phyloP scores from a whole-genome alignment of 2,329 filamentous ascomycete genomes.

The Incumbomyces lentus region DNA sequence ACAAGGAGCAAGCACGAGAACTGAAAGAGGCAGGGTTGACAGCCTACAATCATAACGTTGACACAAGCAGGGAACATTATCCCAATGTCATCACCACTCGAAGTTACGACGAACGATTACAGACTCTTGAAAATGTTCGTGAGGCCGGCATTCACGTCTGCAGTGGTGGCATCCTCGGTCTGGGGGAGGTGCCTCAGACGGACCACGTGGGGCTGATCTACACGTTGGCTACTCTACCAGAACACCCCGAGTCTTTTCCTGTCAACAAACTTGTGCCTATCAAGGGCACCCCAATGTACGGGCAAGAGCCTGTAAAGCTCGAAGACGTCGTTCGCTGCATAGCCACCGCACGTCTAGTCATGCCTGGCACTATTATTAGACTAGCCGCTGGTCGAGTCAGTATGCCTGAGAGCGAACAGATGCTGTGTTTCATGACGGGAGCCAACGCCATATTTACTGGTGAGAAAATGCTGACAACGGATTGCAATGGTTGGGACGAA shows the following conservation, averaged over 20 bases:
- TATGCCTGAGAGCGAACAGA: conserved; percentile 80
- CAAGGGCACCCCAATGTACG: conserved; percentile 75
- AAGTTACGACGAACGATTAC: conserved; percentile 74
- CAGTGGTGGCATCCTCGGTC: conserved; percentile 75
- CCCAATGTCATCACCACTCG: conserved; percentile 76
- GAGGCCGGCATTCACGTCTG: conserved; percentile 84
- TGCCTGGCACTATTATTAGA: conserved; percentile 77
- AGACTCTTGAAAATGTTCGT: conserved; percentile 68
- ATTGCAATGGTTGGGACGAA: conserved; percentile 84
- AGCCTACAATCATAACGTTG: conserved; percentile 90
- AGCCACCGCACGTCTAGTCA: conserved; percentile 69
- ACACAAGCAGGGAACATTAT: conserved; percentile 78
- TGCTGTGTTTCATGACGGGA: conserved; percentile 78
- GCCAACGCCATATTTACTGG: conserved; percentile 93
- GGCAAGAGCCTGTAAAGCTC: conserved; percentile 62
- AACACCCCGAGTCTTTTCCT: conserved; percentile 81
- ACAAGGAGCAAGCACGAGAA: conserved; percentile 66
- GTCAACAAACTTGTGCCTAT: conserved; percentile 88
- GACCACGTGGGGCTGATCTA: conserved; percentile 77
- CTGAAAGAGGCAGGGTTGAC: conserved; percentile 76
- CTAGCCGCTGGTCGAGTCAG: conserved; percentile 76
- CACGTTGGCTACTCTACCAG: conserved; percentile 68
- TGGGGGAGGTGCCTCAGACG: conserved; percentile 61
- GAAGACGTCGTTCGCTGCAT: conserved; percentile 72
- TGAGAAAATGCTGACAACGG: conserved; percentile 90